Evolutionary conservation across 306 rosid genomes (phyloP).

Genomic region (Acmispon strigosus): DNA sequence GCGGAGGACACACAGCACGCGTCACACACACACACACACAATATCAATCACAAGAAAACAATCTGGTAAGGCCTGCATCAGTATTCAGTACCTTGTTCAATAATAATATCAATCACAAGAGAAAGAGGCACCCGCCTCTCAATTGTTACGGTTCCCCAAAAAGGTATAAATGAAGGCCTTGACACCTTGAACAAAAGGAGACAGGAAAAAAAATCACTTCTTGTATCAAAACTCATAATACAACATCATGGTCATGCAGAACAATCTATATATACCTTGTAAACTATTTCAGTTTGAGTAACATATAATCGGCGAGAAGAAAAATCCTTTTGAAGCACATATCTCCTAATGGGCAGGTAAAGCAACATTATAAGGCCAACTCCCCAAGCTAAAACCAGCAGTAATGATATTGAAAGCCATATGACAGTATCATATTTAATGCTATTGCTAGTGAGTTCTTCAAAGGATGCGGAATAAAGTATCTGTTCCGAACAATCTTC

Average conservation of each 20-base stretch:
- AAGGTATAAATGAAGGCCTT: constrained; percentile 87
- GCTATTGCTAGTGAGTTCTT: constrained; percentile 58
- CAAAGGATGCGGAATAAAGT: constrained; percentile 68
- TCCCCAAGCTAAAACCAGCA: constrained; percentile 94
- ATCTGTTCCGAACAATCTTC: constrained; percentile 46
- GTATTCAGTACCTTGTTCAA: constrained; percentile 88
- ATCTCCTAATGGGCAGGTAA: constrained; percentile 69
- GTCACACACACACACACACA: too few relatives aligned
- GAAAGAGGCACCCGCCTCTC: constrained; percentile 72
- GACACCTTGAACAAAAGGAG: constrained; percentile 45
- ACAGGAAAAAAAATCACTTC: constrained; percentile 3
- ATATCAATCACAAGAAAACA: background rate
- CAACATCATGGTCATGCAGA: background rate
- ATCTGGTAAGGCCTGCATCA: background rate
- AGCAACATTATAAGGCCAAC: constrained; percentile 78
- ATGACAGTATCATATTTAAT: constrained; percentile 71
- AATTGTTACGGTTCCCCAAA: constrained; percentile 54
- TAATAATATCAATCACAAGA: constrained; percentile 70
- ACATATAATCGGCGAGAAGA: constrained; percentile 71
- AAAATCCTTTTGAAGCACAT: constrained; percentile 67
- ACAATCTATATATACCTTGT: constrained; percentile 46
- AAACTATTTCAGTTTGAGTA: constrained; percentile 69
- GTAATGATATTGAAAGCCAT: constrained; percentile 76
- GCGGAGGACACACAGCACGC: background rate
- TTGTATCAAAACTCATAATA: background rate